phyloP scores from a whole-genome alignment of 805 yeast genomes.

The Barnettozyma populi region DNA sequence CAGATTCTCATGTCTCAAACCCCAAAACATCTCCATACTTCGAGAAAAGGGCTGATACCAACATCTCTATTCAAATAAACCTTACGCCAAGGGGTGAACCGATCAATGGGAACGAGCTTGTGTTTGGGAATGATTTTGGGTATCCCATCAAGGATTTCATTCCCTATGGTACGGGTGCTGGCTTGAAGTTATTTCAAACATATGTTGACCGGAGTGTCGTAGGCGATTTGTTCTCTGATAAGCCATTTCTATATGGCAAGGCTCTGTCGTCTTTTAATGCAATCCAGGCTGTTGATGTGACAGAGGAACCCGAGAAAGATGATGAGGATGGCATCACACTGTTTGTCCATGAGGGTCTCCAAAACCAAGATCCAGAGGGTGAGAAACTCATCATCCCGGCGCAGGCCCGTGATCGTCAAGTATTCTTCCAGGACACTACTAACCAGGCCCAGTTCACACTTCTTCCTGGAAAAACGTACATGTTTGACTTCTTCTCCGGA shows the following conservation, averaged over 20 bases:
- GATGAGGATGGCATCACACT: constrained; percentile 13
- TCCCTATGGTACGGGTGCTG: constrained; percentile 51
- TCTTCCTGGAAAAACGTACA: constrained; percentile 33
- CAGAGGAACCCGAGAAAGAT: constrained; percentile 7
- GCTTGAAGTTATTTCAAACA: constrained; percentile 50
- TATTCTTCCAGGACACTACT: constrained; percentile 35
- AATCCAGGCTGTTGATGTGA: constrained; percentile 24
- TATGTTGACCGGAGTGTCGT: constrained; percentile 59
- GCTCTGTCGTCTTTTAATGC: constrained; percentile 53
- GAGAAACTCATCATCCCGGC: constrained; percentile 29
- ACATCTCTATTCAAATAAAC: constrained; percentile 32
- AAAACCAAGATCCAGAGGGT: constrained; percentile 12
- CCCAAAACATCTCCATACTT: constrained; percentile 22
- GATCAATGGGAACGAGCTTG: constrained; percentile 45
- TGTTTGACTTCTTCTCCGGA: constrained; percentile 51
- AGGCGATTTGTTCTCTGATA: constrained; percentile 55
- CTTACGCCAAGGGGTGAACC: constrained; percentile 34
- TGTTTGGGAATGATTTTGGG: constrained; percentile 68
- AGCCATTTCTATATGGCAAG: constrained; percentile 59
- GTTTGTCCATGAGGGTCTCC: constrained; percentile 20
- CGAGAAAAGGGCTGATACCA: constrained; percentile 21
- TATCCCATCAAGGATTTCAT: constrained; percentile 51
- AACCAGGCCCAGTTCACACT: constrained; percentile 39
- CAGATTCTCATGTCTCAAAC: constrained; percentile 30
- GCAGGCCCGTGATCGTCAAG: constrained; percentile 35